Percentiles rank a stretch among this genome's conserved stretches.
Conservation (phyloP, 2,329 filamentous ascomycete species). For the Ambrosiella cleistominuta region DNA sequence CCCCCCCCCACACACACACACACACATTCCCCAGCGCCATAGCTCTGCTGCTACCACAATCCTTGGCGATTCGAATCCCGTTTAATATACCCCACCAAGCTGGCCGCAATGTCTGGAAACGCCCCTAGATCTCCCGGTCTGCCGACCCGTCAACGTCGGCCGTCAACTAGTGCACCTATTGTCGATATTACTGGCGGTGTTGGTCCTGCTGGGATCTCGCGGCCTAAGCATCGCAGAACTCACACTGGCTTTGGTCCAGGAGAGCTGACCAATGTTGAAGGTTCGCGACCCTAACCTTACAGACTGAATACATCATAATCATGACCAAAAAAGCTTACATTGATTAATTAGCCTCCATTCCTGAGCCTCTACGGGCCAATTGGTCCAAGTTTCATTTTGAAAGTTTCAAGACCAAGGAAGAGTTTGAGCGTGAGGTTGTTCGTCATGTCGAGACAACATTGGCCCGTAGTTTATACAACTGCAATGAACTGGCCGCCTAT, state of each 20-base stretch:
- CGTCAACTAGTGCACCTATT: conserved; percentile 66
- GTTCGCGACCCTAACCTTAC: conserved; percentile 26
- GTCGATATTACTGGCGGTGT: conserved; percentile 74
- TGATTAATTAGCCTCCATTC: conserved; percentile 47
- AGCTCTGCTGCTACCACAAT: background rate
- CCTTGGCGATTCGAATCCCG: background rate
- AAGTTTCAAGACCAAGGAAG: conserved; percentile 61
- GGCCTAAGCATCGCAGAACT: conserved; percentile 95
- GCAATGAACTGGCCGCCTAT: conserved; percentile 87
- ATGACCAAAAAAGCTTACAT: background rate
- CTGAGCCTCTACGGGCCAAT: conserved; percentile 70
- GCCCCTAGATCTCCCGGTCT: conserved; percentile 16
- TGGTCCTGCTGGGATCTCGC: conserved; percentile 64
- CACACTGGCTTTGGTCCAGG: conserved; percentile 78
- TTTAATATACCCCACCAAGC: background rate
- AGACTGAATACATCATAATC: background rate
- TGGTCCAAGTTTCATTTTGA: conserved; percentile 48
- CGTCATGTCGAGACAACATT: conserved; percentile 92
- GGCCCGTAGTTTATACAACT: conserved; percentile 93
- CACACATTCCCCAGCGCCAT: background rate
- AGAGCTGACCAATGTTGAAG: conserved; percentile 89
- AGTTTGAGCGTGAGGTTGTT: conserved; percentile 75
- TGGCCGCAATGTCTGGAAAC: background rate
- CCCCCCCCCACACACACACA: too few species aligned
- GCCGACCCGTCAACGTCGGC: conserved; percentile 55